Evolutionary conservation across 805 yeast species (phyloP).

Genomic region (Schizosaccharomyces pombe): DNA sequence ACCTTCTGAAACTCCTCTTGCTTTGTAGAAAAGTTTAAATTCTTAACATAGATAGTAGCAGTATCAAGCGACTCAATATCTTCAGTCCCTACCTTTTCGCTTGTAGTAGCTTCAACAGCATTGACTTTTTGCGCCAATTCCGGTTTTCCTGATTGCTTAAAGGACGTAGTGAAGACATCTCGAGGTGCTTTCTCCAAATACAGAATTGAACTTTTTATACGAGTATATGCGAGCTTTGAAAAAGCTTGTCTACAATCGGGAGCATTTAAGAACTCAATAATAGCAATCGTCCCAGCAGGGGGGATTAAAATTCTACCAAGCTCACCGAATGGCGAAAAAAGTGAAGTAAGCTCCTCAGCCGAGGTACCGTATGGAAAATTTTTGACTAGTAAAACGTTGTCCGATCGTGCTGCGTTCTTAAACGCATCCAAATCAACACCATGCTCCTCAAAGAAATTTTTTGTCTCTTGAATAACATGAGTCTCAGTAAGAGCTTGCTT

Average conservation of each 20-base stretch:
- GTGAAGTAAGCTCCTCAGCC: slow-evolving; percentile 52
- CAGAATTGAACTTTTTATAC: slow-evolving; percentile 66
- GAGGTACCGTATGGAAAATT: slow-evolving; percentile 81
- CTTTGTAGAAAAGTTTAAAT: slow-evolving; percentile 67
- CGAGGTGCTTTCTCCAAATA: slow-evolving; percentile 89
- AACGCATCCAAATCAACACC: slow-evolving; percentile 70
- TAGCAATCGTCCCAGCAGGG: slow-evolving; percentile 87
- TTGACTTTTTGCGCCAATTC: slow-evolving; percentile 8
- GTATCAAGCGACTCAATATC: slow-evolving; percentile 28
- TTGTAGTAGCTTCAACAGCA: slow-evolving; percentile 7
- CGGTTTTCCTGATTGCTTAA: slow-evolving; percentile 22
- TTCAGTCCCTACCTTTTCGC: slow-evolving; percentile 15
- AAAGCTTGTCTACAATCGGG: slow-evolving; percentile 80
- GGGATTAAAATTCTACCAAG: slow-evolving; percentile 71
- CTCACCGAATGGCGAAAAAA: slow-evolving; percentile 62
- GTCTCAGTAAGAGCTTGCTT: slow-evolving; percentile 96
- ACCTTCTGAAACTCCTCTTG: slow-evolving; percentile 28
- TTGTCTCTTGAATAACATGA: slow-evolving; percentile 75
- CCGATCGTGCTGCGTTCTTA: slow-evolving; percentile 43
- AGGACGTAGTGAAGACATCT: slow-evolving; percentile 31
- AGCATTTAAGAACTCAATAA: slow-evolving; percentile 64
- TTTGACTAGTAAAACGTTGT: slow-evolving; percentile 57
- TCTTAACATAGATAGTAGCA: slow-evolving; percentile 74
- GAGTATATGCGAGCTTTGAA: slow-evolving; percentile 60
- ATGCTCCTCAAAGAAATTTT: slow-evolving; percentile 60